Evolutionary conservation across 129 eudicot species (phyloP).

Genomic region (Helianthus tuberosus): DNA sequence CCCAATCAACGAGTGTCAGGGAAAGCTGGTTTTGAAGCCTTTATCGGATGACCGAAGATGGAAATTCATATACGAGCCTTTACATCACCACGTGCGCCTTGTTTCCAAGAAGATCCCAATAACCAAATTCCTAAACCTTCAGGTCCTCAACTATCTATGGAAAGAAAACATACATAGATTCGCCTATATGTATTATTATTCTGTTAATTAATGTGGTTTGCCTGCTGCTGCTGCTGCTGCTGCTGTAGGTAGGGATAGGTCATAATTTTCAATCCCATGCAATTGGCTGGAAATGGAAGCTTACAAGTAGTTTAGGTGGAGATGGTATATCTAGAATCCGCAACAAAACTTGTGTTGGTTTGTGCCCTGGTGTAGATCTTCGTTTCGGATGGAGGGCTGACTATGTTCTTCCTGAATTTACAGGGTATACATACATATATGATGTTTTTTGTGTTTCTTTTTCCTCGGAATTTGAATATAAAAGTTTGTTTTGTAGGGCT

Average conservation of each 20-base stretch:
- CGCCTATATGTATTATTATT: not conserved
- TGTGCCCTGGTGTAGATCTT: constrained; percentile 86
- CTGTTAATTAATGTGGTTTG: not conserved
- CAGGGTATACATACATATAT: constrained; percentile 75
- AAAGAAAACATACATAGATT: not conserved
- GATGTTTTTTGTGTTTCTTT: not conserved
- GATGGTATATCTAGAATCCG: constrained; percentile 90
- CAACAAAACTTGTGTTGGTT: constrained; percentile 79
- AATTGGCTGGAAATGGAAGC: constrained; percentile 97
- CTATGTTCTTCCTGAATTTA: constrained; percentile 86
- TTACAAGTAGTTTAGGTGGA: constrained; percentile 81
- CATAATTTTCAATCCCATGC: constrained; percentile 73
- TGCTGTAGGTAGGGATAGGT: constrained; percentile 90
- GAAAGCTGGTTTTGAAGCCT: constrained; percentile 89
- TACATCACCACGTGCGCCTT: constrained; percentile 76
- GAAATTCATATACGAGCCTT: constrained; percentile 82
- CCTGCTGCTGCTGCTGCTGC: too few species aligned
- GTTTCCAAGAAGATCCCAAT: constrained; percentile 91
- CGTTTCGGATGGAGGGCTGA: constrained; percentile 98
- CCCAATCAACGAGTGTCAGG: constrained; percentile 74
- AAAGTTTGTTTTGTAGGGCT: constrained; percentile 43
- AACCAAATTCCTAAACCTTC: constrained; percentile 75
- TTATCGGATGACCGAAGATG: constrained; percentile 67
- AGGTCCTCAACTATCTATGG: constrained; percentile 31
- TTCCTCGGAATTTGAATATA: not conserved